Conservation (phyloP, 192 early-diverging fungal genomes). For the Coemansia javaensis region DNA sequence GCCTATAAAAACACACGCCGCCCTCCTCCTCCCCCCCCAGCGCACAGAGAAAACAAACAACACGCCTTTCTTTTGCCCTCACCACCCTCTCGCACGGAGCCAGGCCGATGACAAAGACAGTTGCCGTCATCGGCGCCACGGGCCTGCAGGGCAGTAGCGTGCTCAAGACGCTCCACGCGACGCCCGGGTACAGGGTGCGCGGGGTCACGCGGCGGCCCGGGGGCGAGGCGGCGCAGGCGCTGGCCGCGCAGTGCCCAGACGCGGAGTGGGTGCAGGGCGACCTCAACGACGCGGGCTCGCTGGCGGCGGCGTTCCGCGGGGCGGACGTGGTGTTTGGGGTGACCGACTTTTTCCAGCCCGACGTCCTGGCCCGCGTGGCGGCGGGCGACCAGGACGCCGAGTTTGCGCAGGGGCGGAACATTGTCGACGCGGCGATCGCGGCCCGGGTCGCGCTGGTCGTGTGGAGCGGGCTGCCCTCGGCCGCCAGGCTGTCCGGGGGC, state of each 20-base stretch:
- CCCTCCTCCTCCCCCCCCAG: no score
- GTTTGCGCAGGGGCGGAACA: constrained; percentile 31
- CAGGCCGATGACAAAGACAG: constrained; percentile 11
- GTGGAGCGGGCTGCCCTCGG: constrained; percentile 25
- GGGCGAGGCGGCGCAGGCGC: constrained; percentile 3
- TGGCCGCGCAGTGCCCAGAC: constrained; percentile 20
- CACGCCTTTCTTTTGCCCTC: no score
- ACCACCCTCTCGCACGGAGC: no score
- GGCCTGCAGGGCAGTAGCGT: constrained; percentile 42
- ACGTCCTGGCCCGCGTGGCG: constrained; percentile 1
- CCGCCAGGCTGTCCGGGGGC: constrained; percentile 14
- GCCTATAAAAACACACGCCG: no score
- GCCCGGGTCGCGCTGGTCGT: constrained; percentile 18
- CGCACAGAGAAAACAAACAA: no score
- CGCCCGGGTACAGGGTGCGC: constrained; percentile 24
- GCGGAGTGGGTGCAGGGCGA: constrained; percentile 23
- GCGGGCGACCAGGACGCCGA: constrained; percentile 20
- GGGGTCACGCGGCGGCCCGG: constrained; percentile 23
- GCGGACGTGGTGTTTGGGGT: constrained; percentile 31
- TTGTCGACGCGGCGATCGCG: constrained; percentile 31
- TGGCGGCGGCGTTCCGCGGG: constrained; percentile 19
- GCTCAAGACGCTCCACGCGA: constrained; percentile 18
- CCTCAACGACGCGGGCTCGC: constrained; percentile 14
- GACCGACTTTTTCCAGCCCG: constrained; percentile 23
- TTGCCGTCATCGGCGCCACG: constrained; percentile 38